phyloP scores from a whole-genome alignment of 768 basidiomycete species.

The Ramaria sp. region DNA sequence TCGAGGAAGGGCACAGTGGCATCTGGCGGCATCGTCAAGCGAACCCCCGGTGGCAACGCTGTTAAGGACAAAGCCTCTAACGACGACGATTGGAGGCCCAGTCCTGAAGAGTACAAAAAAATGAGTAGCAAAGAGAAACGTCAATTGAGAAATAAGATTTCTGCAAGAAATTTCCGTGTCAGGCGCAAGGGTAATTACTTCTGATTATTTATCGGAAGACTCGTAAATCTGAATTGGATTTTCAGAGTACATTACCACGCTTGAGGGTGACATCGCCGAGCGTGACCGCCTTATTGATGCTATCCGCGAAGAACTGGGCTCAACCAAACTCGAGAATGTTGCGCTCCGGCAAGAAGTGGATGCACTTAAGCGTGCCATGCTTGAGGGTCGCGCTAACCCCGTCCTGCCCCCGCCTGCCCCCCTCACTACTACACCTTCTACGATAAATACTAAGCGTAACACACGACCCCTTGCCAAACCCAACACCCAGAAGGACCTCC shows the following conservation, averaged over 20 bases:
- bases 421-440: slow-evolving; percentile 28
- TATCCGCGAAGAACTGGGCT: slow-evolving; percentile 74
- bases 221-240: background rate
- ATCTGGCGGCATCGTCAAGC: slow-evolving; percentile 65
- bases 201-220: background rate
- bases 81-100: slow-evolving; percentile 74
- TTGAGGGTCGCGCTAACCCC: slow-evolving; percentile 48
- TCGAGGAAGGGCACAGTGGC: slow-evolving; percentile 54
- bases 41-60: slow-evolving; percentile 26
- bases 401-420: slow-evolving; percentile 34
- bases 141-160: slow-evolving; percentile 94
- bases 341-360: slow-evolving; percentile 72
- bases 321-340: slow-evolving; percentile 68
- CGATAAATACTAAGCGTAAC: slow-evolving; percentile 15
- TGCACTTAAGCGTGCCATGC: slow-evolving; percentile 61
- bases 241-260: slow-evolving; percentile 85
- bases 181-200: slow-evolving; percentile 67
- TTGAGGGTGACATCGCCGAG: slow-evolving; percentile 89
- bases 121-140: slow-evolving; percentile 94
- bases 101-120: slow-evolving; percentile 90
- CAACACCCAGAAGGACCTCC: slow-evolving; percentile 68
- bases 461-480: slow-evolving; percentile 35
- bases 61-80: slow-evolving; percentile 42
- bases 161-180: slow-evolving; percentile 90
- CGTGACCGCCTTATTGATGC: slow-evolving; percentile 85